These are phyloP conservation scores for Dictyostelium brefeldianum DNA, from an alignment of 78 protist genomes.

Conservation along the genomic window DNA sequence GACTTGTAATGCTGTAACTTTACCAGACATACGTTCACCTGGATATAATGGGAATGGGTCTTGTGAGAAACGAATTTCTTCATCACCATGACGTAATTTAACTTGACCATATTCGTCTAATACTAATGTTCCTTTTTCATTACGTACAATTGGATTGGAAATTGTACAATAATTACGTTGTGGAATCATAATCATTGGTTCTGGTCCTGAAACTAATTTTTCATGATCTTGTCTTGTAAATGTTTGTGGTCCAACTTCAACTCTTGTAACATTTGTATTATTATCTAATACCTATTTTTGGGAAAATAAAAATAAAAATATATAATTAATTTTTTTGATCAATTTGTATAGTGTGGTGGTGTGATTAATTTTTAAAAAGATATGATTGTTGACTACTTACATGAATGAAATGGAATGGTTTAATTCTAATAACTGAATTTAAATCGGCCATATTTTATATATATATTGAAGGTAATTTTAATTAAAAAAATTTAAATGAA, in stretches of 20 bases:
- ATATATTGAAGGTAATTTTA: not conserved
- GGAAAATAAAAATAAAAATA: not conserved
- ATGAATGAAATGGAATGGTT: conserved; percentile 84
- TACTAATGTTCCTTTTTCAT: conserved; percentile 50
- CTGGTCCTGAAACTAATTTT: conserved; percentile 88
- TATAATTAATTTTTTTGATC: too few relatives aligned
- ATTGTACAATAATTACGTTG: conserved; percentile 90
- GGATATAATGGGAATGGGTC: conserved; percentile 95
- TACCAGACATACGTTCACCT: conserved; percentile 88
- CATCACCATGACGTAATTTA: conserved; percentile 88
- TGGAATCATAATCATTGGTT: conserved; percentile 87
- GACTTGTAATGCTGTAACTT: conserved; percentile 79
- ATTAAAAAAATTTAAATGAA: not conserved
- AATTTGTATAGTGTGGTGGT: too few relatives aligned
- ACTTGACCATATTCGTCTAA: conserved; percentile 81
- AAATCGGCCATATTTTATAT: conserved; percentile 25
- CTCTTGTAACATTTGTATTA: conserved; percentile 88
- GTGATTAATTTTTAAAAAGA: too few relatives aligned
- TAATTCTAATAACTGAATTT: conserved; percentile 60
- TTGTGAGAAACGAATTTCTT: conserved; percentile 83
- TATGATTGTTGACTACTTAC: too few relatives aligned
- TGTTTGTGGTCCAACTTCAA: conserved; percentile 91
- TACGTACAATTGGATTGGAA: conserved; percentile 85
- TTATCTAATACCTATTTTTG: conserved; percentile 76
- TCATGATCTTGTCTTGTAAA: conserved; percentile 93